These are phyloP conservation scores for Emericellopsis terricola DNA, from an alignment of 495 filamentous ascomycete species.

Conservation along the genomic window DNA sequence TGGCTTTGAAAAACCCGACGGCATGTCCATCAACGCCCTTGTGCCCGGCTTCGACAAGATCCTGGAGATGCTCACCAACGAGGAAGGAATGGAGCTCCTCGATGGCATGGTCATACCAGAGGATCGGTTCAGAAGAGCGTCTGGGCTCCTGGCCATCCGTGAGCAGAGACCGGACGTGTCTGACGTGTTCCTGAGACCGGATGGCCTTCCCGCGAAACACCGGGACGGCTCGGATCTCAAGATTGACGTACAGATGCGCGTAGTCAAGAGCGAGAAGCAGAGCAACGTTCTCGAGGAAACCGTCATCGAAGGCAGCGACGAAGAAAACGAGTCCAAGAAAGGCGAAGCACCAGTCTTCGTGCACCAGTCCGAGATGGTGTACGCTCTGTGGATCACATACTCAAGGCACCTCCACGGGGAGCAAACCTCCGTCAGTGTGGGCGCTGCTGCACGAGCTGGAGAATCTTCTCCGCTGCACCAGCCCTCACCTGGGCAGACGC, in stretches of 20 bases:
- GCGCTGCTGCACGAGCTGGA: conserved; percentile 41
- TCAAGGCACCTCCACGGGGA: conserved; percentile 77
- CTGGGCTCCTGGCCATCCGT: conserved; percentile 62
- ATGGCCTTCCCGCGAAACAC: conserved; percentile 70
- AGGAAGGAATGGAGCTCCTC: conserved; percentile 62
- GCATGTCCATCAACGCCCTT: conserved; percentile 56
- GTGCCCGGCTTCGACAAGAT: conserved; percentile 79
- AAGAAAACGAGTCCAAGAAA: conserved; percentile 11
- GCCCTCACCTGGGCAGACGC: conserved; percentile 60
- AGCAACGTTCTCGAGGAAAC: conserved; percentile 20
- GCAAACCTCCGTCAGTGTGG: conserved; percentile 31
- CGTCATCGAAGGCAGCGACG: conserved; percentile 30
- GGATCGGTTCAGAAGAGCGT: conserved; percentile 81
- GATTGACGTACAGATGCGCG: conserved; percentile 88
- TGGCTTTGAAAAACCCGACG: conserved; percentile 67
- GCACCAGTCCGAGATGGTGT: conserved; percentile 58
- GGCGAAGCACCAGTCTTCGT: conserved; percentile 7
- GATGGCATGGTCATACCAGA: conserved; percentile 97
- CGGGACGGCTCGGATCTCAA: conserved; percentile 79
- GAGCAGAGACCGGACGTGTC: conserved; percentile 65
- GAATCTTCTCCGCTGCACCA: conserved; percentile 48
- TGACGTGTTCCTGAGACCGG: conserved; percentile 56
- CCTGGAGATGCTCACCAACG: conserved; percentile 61
- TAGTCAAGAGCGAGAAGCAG: conserved; percentile 69
- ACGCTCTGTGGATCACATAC: conserved; percentile 93